Percentiles rank a stretch among this genome's conserved stretches.
Conservation (phyloP, 2,329 filamentous ascomycete species). For the Annulohypoxylon truncatum region DNA sequence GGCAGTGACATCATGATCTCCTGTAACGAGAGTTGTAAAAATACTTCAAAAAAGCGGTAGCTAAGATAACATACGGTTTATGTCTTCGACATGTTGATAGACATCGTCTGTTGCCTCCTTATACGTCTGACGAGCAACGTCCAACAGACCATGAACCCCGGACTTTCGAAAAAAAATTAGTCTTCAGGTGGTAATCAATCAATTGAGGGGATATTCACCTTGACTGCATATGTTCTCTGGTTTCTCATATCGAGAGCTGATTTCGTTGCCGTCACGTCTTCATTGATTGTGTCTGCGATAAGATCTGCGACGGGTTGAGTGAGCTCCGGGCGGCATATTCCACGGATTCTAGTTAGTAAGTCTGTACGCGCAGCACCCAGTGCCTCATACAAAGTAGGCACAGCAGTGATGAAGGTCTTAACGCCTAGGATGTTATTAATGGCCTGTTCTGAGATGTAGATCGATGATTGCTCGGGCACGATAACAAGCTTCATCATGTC, state of each 20-base stretch:
- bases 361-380: slow-evolving; percentile 72
- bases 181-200: background rate
- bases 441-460: slow-evolving; percentile 79
- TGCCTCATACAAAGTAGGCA: slow-evolving; percentile 75
- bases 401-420: slow-evolving; percentile 80
- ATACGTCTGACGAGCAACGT: slow-evolving; percentile 88
- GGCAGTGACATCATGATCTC: slow-evolving; percentile 67
- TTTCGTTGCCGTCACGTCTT: slow-evolving; percentile 81
- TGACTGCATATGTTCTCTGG: slow-evolving; percentile 90
- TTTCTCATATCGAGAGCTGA: slow-evolving; percentile 88
- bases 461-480: slow-evolving; percentile 72
- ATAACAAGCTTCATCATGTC: slow-evolving; percentile 72
- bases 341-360: slow-evolving; percentile 74
- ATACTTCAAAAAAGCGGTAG: background rate
- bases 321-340: slow-evolving; percentile 74
- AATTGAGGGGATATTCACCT: slow-evolving; percentile 57
- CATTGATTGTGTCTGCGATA: slow-evolving; percentile 79
- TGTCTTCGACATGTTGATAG: slow-evolving; percentile 73
- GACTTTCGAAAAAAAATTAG: slow-evolving; percentile 59
- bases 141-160: slow-evolving; percentile 85
- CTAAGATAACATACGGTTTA: slow-evolving; percentile 66
- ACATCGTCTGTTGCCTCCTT: slow-evolving; percentile 88
- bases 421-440: slow-evolving; percentile 89
- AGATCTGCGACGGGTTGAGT: slow-evolving; percentile 70
- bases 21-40: slow-evolving; percentile 50